A percentile compares a stretch with the other conserved stretches of the same genome.
Conservation (phyloP, 2,329 filamentous ascomycete genomes). For the Colletotrichum musae region DNA sequence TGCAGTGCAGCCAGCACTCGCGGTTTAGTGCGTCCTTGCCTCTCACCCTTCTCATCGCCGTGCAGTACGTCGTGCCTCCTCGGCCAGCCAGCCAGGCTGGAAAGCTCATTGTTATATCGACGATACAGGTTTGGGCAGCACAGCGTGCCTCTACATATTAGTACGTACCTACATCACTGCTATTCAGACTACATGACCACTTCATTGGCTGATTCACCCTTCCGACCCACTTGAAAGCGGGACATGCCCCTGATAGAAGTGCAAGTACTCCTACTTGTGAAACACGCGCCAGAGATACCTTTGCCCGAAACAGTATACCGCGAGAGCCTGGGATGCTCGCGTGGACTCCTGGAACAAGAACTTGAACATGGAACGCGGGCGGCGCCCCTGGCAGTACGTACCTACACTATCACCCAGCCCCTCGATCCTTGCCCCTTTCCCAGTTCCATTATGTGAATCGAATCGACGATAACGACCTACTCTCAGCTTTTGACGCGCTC, state of each 20-base stretch:
- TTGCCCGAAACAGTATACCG: conserved; percentile 12
- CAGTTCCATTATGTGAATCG: neutral
- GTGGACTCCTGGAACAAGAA: conserved; percentile 12
- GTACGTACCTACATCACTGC: neutral
- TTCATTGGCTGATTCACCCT: conserved; percentile 11
- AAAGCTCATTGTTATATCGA: no score
- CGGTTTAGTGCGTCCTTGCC: no score
- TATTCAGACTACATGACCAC: neutral
- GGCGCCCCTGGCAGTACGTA: neutral
- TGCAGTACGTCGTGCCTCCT: no score
- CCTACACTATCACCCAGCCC: conserved; percentile 21
- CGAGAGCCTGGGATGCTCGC: conserved; percentile 9
- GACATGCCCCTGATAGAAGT: conserved; percentile 7
- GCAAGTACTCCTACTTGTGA: neutral
- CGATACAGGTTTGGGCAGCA: no score
- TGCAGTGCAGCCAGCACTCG: no score
- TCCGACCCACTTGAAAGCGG: neutral
- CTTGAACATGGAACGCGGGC: conserved; percentile 8
- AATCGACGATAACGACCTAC: no score
- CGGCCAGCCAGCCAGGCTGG: no score
- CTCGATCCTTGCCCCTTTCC: conserved; percentile 22
- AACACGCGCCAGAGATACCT: conserved; percentile 15
- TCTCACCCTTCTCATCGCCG: no score
- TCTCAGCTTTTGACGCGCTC: no score
- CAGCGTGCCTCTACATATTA: neutral